Percentiles rank a stretch among this genome's conserved stretches.
Conservation (phyloP, 495 filamentous ascomycete species). For the Neurospora cerealis region DNA sequence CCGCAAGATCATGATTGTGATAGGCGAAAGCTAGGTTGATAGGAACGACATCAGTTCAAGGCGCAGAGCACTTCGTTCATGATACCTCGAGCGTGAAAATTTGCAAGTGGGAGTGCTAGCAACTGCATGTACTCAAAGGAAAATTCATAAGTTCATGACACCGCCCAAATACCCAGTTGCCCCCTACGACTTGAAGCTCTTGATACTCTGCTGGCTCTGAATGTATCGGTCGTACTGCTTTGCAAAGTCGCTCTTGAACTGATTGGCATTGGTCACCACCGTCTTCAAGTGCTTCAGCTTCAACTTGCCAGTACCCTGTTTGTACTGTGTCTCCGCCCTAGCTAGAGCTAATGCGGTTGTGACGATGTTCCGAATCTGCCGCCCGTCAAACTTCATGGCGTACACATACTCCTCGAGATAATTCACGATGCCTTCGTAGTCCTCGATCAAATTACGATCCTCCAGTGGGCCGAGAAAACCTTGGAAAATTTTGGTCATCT, state of each 20-base stretch:
- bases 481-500: constrained; percentile 11
- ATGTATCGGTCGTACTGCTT: not conserved
- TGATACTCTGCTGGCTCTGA: not conserved
- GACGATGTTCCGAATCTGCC: constrained; percentile 27
- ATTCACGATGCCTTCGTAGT: constrained; percentile 5
- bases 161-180: not conserved
- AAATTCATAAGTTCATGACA: not conserved
- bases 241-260: not conserved
- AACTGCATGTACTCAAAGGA: not conserved
- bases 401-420: constrained; percentile 13
- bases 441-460: constrained; percentile 5
- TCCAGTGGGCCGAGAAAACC: constrained; percentile 12
- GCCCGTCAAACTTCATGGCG: constrained; percentile 14
- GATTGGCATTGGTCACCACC: not conserved
- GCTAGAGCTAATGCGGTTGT: constrained; percentile 11
- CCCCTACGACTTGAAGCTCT: not conserved
- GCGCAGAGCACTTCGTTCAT: no score
- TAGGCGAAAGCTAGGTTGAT: no score
- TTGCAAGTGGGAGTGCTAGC: no score
- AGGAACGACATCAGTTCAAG: no score
- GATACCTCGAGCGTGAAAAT: no score
- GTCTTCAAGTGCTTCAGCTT: not conserved
- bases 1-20: no score
- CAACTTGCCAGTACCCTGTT: not conserved
- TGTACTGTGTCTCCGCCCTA: constrained; percentile 1